phyloP scores from a whole-genome alignment of 1,284 basidiomycete genomes.

The Heliocybe sulcata region DNA sequence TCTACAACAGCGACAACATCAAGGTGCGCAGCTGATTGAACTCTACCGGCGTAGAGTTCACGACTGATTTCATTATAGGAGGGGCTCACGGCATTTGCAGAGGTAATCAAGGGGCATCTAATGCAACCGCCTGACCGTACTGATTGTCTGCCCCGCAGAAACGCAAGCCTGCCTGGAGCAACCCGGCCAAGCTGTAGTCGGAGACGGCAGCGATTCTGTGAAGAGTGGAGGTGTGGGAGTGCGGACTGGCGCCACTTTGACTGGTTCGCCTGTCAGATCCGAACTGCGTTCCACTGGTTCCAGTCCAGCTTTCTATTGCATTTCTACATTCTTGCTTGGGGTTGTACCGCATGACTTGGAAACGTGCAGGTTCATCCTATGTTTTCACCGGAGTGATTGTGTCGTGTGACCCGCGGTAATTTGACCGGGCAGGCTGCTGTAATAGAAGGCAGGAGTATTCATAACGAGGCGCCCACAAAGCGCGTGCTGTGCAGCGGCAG shows the following conservation, averaged over 20 bases:
- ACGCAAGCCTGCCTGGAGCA: slow-evolving; percentile 51
- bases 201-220: not conserved
- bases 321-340: not conserved
- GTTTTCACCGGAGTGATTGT: not conserved
- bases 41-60: slow-evolving; percentile 3
- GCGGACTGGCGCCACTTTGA: not conserved
- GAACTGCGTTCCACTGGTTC: not conserved
- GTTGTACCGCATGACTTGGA: not conserved
- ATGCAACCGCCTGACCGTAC: not conserved
- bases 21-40: slow-evolving; percentile 33
- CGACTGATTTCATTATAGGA: slow-evolving; percentile 21
- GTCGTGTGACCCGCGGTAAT: not conserved
- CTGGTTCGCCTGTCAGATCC: not conserved
- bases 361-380: not conserved
- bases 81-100: slow-evolving; percentile 33
- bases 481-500: not conserved
- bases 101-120: slow-evolving; percentile 19
- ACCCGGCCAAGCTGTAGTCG: slow-evolving; percentile 49
- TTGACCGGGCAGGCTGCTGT: not conserved
- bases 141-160: slow-evolving; percentile 30
- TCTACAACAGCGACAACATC: slow-evolving; percentile 69
- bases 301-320: not conserved
- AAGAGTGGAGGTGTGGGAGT: not conserved
- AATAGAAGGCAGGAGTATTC: not conserved
- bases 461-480: not conserved